Evolutionary conservation across 2,329 filamentous ascomycete genomes (phyloP).

Genomic region (Bipolaris bicolor): DNA sequence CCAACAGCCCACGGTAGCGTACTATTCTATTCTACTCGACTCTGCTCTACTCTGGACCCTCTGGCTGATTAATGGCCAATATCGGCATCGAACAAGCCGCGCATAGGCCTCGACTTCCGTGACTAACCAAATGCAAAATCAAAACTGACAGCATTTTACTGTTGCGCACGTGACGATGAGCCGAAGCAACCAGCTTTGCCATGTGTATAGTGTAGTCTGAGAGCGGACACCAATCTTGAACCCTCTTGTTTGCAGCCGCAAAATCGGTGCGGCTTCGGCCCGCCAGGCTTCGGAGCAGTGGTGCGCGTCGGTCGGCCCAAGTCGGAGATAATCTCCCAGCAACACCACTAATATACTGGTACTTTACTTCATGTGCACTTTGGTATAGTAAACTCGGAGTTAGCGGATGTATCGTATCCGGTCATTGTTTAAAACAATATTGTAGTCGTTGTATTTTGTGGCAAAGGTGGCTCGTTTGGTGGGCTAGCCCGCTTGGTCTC

Average conservation of each 20-base stretch:
- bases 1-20: conserved; percentile 2
- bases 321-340: no score
- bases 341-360: no score
- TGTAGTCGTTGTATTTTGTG: no score
- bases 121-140: not conserved
- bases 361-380: no score
- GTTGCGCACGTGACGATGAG: not conserved
- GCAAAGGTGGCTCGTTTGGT: no score
- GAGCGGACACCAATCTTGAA: not conserved
- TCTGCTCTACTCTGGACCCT: not conserved
- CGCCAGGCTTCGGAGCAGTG: not conserved
- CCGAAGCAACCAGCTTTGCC: not conserved
- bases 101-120: not conserved
- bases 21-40: not conserved
- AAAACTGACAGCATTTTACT: not conserved
- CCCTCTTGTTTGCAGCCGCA: not conserved
- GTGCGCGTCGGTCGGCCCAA: not conserved
- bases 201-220: not conserved
- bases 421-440: no score
- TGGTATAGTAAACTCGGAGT: no score
- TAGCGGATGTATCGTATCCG: no score
- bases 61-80: conserved; percentile 11
- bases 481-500: no score
- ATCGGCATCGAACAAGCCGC: not conserved
- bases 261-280: not conserved